A percentile compares a stretch with the other conserved stretches of the same genome.
These are phyloP conservation scores for Chlorella sorokiniana DNA, from an alignment of 139 green algal species.

Conservation along the genomic window DNA sequence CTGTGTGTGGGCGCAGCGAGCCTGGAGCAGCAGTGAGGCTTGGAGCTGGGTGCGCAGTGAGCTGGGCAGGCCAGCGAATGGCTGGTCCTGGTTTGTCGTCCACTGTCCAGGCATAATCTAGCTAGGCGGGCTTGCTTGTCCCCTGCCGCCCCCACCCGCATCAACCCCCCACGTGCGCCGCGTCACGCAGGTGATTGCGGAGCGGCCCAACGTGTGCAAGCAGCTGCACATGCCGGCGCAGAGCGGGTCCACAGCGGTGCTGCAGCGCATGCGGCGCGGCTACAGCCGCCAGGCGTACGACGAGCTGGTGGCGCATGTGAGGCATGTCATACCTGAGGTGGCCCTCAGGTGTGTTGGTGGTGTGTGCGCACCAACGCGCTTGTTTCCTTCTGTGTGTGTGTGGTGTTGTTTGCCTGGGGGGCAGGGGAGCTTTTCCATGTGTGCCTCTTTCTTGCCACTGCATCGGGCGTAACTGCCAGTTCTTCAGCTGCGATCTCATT, in stretches of 20 bases:
- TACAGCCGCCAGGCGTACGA: conserved; percentile 89
- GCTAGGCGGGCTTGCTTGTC: neutral
- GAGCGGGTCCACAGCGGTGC: conserved; percentile 70
- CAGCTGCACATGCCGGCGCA: conserved; percentile 93
- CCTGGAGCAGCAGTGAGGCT: neutral
- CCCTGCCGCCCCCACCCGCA: neutral
- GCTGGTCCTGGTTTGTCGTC: no score
- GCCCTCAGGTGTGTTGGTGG: conserved; percentile 56
- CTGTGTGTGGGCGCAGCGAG: neutral
- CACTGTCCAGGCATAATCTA: neutral
- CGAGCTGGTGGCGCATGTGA: conserved; percentile 68
- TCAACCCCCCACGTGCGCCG: neutral
- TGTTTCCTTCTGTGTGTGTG: neutral
- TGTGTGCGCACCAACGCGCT: neutral
- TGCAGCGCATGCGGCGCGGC: conserved; percentile 82
- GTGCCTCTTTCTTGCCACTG: no score
- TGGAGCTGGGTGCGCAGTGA: neutral
- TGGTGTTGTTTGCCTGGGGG: no score
- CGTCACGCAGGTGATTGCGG: conserved; percentile 58
- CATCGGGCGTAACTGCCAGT: no score
- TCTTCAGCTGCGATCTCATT: no score
- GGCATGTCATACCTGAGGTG: conserved; percentile 62
- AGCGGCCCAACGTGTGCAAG: conserved; percentile 81
- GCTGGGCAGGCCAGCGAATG: no score
- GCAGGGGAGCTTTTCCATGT: no score